These are phyloP conservation scores for Eutrema heterophyllum DNA, from an alignment of 345 rosid genomes.

Conservation along the genomic window DNA sequence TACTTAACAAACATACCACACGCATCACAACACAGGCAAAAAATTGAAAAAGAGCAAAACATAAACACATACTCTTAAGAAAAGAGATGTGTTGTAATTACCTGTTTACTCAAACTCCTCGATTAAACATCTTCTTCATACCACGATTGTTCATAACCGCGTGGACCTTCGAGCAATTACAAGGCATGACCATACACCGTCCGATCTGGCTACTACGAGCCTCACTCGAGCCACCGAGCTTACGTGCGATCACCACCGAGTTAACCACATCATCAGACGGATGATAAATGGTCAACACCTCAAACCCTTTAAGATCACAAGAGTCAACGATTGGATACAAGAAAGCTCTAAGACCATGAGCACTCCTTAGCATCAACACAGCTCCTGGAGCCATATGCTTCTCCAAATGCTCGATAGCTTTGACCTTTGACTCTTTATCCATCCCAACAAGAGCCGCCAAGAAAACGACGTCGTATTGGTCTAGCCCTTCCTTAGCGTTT, in stretches of 20 bases:
- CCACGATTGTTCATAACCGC: conserved; percentile 34
- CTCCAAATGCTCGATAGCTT: conserved; percentile 52
- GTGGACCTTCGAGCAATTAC: conserved; percentile 58
- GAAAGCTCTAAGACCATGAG: conserved; percentile 83
- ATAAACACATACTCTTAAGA: background rate
- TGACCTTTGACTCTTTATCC: conserved; percentile 59
- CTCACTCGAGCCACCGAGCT: conserved; percentile 26
- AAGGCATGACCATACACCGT: conserved; percentile 37
- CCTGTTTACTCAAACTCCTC: conserved; percentile 38
- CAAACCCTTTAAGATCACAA: conserved; percentile 64
- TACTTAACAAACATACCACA: background rate
- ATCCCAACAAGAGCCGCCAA: conserved; percentile 90
- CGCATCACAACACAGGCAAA: background rate
- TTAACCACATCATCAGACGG: conserved; percentile 86
- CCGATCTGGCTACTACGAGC: background rate
- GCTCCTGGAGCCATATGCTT: conserved; percentile 64
- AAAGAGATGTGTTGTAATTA: background rate
- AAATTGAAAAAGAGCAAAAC: background rate
- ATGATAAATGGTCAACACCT: conserved; percentile 66
- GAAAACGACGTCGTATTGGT: conserved; percentile 76
- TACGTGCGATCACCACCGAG: conserved; percentile 79
- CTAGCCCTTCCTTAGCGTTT: conserved; percentile 43
- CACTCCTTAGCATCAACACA: conserved; percentile 70
- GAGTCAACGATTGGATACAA: conserved; percentile 80
- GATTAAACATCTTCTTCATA: conserved; percentile 48